Percentiles rank a stretch among this genome's conserved stretches.
Conservation (phyloP, 2,329 filamentous ascomycete genomes). For the Alternaria sp. region DNA sequence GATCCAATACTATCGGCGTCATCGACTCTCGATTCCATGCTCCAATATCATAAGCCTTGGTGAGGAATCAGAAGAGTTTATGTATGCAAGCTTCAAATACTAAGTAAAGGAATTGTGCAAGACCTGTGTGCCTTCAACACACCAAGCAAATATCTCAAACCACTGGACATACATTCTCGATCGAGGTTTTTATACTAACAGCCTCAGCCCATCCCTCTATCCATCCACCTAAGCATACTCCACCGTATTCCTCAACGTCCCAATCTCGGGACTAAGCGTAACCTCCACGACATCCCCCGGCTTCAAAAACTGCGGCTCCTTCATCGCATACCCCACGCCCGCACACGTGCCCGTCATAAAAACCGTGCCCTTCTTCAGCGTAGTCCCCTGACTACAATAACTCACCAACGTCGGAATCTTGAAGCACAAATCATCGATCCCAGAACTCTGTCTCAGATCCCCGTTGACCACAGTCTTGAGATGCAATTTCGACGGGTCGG, state of each 20-base stretch:
- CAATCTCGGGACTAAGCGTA: constrained; percentile 34
- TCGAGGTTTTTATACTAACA: neutral
- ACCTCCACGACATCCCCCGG: constrained; percentile 45
- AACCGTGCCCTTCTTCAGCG: constrained; percentile 56
- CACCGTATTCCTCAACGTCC: constrained; percentile 42
- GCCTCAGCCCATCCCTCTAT: neutral
- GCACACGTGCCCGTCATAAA: constrained; percentile 58
- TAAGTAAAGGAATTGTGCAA: neutral
- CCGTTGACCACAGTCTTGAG: constrained; percentile 59
- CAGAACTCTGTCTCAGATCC: constrained; percentile 55
- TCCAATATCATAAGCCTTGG: accelerated
- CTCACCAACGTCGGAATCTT: constrained; percentile 54
- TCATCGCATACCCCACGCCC: constrained; percentile 53
- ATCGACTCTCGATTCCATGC: neutral
- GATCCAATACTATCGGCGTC: neutral
- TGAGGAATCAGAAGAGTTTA: neutral
- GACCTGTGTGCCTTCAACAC: neutral
- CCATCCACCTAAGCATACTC: constrained; percentile 30
- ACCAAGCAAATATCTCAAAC: neutral
- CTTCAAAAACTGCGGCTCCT: constrained; percentile 44
- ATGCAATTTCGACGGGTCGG: constrained; percentile 52
- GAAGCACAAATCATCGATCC: constrained; percentile 58
- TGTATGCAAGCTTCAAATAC: neutral
- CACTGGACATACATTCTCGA: neutral
- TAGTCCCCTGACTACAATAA: constrained; percentile 55